Evolutionary conservation across 2,329 filamentous ascomycete genomes (phyloP), one percentile per base, ranked within the genome.

Genomic region (Graphiopsis chlorocephala): DNA sequence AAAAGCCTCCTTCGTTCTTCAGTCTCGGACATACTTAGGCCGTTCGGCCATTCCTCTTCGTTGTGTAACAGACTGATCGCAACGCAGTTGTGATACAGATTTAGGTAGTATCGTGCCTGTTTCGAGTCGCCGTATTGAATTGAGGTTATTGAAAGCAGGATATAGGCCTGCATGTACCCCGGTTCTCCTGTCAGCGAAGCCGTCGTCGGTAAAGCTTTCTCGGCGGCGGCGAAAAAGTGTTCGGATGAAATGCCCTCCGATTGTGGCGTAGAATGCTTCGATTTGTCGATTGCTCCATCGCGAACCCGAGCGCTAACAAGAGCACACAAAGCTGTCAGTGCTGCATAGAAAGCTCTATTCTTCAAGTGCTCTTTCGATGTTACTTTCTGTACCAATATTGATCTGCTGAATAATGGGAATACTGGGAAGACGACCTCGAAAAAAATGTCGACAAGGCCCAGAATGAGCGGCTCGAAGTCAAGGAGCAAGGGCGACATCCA

Each of bases 361-460:
- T 15, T 35, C 28, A 38, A 12, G 45, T 52, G 45, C 29, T 61
- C 42, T 12, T 31, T 31, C 28, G 28, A 38, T 8, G 45, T 20
- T 10, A 61, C 58, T 38, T 31, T 50, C 29, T 38, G 58, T 20
- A 11, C 79, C 75, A 12, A 76, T 12, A 76, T 79, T 29, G 75
- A 74, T 50, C 76, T 77, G 66, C 83, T 80, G 67, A 84, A 84
- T 38, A 83, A 74, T 6, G 82, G 81, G 64, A 84, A 81, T 47
- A 83, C 81, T 7, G 82, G 81, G 71, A 83, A 83, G 10, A 83
- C 79, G 56, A 82, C 78, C 67, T 83, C 80, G 68, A 83, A 82
- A 71, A 82, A 83, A 6, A 83, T 73, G 25, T 81, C 76, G 7
- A 81, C 75, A n/a, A 83, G 74, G 64, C 78, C 77, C 65, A 74